phyloP scores from a whole-genome alignment of 345 rosid genomes.

The Mallotus nudiflorus region DNA sequence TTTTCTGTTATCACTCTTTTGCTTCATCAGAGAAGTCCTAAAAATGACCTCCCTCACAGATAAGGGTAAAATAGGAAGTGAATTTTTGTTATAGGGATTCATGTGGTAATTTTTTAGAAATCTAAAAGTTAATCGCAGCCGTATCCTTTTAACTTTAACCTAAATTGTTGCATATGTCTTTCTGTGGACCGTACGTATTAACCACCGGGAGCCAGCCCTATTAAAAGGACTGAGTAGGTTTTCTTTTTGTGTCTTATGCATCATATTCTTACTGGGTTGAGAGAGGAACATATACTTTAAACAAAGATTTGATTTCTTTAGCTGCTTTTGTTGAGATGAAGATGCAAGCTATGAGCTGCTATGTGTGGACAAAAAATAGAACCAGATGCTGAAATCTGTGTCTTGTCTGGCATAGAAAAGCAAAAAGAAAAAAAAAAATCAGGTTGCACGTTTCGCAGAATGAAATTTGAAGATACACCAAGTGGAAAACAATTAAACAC shows the following conservation, averaged over 20 bases:
- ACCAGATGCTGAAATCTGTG: constrained; percentile 26
- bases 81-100: too few relatives aligned
- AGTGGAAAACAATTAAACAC: not conserved
- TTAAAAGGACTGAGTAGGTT: constrained; percentile 1
- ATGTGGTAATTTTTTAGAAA: too few relatives aligned
- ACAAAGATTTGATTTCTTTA: constrained; percentile 19
- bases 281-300: constrained; percentile 11
- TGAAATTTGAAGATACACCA: not conserved
- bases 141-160: too few relatives aligned
- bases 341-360: not conserved
- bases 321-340: constrained; percentile 1
- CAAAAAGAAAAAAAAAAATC: not conserved
- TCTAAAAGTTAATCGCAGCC: too few relatives aligned
- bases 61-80: too few relatives aligned
- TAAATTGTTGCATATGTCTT: not conserved
- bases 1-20: too few relatives aligned
- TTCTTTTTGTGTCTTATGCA: not conserved
- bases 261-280: constrained; percentile 8
- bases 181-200: not conserved
- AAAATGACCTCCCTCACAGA: too few relatives aligned
- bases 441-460: not conserved
- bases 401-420: constrained; percentile 13
- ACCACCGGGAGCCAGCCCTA: not conserved
- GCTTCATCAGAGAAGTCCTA: too few relatives aligned
- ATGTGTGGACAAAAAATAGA: constrained; percentile 18